Conservation (phyloP, 345 rosid genomes). For the Syzygium jambos region DNA sequence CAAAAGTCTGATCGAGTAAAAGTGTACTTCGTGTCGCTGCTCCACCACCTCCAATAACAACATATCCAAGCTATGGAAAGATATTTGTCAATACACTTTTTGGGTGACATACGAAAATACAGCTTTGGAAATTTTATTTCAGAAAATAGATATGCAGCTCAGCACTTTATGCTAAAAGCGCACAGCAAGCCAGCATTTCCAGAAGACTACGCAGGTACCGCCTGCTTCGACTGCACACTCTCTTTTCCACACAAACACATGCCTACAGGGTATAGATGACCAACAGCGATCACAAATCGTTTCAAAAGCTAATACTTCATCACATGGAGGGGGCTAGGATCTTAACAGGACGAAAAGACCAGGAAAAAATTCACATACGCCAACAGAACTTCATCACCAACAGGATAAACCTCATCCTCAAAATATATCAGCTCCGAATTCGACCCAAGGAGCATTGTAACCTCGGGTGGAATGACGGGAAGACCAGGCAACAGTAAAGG, state of each 20-base stretch:
- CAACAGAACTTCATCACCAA: neutral
- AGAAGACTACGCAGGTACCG: neutral
- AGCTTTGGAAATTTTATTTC: neutral
- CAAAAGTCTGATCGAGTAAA: neutral
- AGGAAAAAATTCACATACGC: neutral
- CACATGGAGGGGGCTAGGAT: neutral
- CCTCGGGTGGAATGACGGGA: neutral
- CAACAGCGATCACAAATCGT: neutral
- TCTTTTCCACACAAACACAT: neutral
- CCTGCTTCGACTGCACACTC: neutral
- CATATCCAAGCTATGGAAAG: neutral
- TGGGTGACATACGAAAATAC: neutral
- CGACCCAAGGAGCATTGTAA: neutral
- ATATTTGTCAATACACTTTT: neutral
- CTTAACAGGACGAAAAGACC: neutral
- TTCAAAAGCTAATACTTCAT: neutral
- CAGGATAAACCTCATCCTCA: neutral
- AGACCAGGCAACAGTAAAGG: neutral
- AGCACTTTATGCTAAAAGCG: neutral
- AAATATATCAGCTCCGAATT: neutral
- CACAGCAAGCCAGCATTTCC: neutral
- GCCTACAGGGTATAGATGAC: neutral
- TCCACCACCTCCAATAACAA: neutral
- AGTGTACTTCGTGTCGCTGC: neutral
- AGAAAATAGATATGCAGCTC: neutral